A percentile compares a stretch with the other conserved stretches of the same genome.
Conservation (phyloP, 441 rosid genomes). For the Arabidopsis hybrid region DNA sequence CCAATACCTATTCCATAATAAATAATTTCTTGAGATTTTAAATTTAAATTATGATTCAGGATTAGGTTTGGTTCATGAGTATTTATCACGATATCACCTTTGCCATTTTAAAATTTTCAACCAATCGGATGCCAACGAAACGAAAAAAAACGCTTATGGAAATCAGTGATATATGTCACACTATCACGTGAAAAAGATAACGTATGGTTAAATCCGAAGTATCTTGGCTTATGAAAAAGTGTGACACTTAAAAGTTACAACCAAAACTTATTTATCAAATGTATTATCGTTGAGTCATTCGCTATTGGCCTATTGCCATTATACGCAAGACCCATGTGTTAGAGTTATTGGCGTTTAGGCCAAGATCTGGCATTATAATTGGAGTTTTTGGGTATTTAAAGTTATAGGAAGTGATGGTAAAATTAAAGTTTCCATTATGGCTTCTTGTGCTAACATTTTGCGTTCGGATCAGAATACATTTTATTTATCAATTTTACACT, state of each 20-base stretch:
- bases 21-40: too few relatives aligned
- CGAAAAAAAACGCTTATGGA: neutral
- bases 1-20: neutral
- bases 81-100: neutral
- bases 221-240: neutral
- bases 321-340: constrained; percentile 10
- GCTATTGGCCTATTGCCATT: neutral
- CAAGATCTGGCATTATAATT: neutral
- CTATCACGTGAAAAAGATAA: constrained; percentile 25
- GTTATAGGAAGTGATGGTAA: neutral
- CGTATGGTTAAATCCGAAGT: constrained; percentile 18
- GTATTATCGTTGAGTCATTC: too few relatives aligned
- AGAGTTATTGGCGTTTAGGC: neutral
- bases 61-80: neutral
- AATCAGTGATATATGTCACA: neutral
- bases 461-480: too few relatives aligned
- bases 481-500: too few relatives aligned
- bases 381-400: neutral
- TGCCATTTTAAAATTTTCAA: neutral
- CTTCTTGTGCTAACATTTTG: too few relatives aligned
- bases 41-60: neutral
- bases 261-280: neutral
- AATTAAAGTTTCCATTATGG: neutral
- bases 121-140: constrained; percentile 2
- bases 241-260: too few relatives aligned